Conservation (phyloP, 306 rosid species). For the Arachis hypogaea region DNA sequence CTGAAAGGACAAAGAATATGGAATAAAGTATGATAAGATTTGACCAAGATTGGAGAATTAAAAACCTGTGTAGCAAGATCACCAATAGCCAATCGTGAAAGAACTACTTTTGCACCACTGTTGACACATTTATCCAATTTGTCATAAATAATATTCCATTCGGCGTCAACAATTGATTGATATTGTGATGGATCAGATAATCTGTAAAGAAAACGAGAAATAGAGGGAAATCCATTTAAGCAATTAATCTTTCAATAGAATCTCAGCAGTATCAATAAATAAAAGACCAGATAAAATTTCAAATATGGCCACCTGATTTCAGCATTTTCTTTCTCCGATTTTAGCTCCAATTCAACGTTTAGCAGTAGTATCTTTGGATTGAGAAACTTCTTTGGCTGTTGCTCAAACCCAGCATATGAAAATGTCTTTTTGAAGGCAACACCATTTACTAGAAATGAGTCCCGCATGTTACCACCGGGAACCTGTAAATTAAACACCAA, state of each 20-base stretch:
- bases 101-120: slow-evolving; percentile 97
- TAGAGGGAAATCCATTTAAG: slow-evolving; percentile 3
- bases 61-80: slow-evolving; percentile 95
- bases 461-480: slow-evolving; percentile 97
- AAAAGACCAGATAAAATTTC: slow-evolving; percentile 7
- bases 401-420: slow-evolving; percentile 99
- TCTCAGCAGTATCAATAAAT: neutral
- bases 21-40: neutral
- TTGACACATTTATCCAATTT: slow-evolving; percentile 91
- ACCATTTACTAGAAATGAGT: slow-evolving; percentile 91
- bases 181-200: slow-evolving; percentile 94
- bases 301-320: slow-evolving; percentile 75
- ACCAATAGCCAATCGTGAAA: slow-evolving; percentile 95
- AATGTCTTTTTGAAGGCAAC: slow-evolving; percentile 99
- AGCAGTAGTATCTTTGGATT: slow-evolving; percentile 79
- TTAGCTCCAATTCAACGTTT: slow-evolving; percentile 91
- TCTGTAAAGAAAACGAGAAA: slow-evolving; percentile 51
- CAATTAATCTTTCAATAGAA: slow-evolving; percentile 17
- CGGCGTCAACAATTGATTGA: slow-evolving; percentile 99
- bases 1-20: slow-evolving; percentile 23
- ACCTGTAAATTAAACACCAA: slow-evolving; percentile 63
- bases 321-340: slow-evolving; percentile 99
- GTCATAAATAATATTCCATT: slow-evolving; percentile 98
- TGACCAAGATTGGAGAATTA: neutral
- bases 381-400: slow-evolving; percentile 93